These are phyloP conservation scores for Raffaelea arxii DNA, from an alignment of 2,329 filamentous ascomycete genomes.

Conservation along the genomic window DNA sequence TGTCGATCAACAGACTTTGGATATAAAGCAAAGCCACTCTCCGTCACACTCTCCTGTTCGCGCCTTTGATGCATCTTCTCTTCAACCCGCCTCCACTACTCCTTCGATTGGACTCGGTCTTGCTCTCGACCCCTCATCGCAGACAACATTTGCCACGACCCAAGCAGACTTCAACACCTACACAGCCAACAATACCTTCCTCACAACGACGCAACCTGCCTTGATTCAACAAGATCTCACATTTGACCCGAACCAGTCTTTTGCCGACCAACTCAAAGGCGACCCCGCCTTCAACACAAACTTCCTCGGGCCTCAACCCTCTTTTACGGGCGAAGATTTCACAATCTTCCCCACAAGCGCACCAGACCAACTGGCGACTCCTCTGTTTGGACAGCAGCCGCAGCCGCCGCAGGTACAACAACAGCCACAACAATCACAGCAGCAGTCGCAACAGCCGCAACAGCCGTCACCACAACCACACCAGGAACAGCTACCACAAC, in stretches of 20 bases:
- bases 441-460: conserved; percentile 2
- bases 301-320: conserved; percentile 34
- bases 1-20: conserved; percentile 41
- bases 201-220: conserved; percentile 33
- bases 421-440: conserved; percentile 25
- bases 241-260: conserved; percentile 33
- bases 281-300: conserved; percentile 23
- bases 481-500: conserved; percentile 11
- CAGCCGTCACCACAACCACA: conserved; percentile 3
- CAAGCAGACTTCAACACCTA: conserved; percentile 36
- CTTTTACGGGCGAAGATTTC: conserved; percentile 47
- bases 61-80: conserved; percentile 43
- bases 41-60: conserved; percentile 41
- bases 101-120: conserved; percentile 42
- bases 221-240: conserved; percentile 23
- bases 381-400: conserved; percentile 47
- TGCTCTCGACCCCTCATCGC: conserved; percentile 39
- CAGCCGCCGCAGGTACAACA: conserved; percentile 29
- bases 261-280: conserved; percentile 31
- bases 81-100: conserved; percentile 19
- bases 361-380: conserved; percentile 49
- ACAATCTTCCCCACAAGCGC: conserved; percentile 51
- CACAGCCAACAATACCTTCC: conserved; percentile 33
- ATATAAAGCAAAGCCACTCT: conserved; percentile 62
- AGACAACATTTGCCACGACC: conserved; percentile 29